Evolutionary conservation across 371 early-diverging fungal genomes (phyloP).

Genomic region (Mortierella sp.): DNA sequence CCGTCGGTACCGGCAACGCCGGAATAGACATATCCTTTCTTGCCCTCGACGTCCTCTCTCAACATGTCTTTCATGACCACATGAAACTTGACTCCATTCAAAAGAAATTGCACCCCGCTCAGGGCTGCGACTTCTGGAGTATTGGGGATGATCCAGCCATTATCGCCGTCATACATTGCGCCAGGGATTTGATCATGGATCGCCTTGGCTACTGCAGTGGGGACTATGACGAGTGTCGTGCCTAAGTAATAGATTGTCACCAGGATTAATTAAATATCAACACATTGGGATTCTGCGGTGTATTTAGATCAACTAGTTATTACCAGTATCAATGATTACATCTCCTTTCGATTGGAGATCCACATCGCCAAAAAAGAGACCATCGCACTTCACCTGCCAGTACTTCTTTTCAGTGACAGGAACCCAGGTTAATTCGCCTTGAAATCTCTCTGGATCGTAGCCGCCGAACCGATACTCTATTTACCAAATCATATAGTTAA

Average conservation of each 20-base stretch:
- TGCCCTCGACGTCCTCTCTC: constrained; percentile 38
- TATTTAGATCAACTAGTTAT: constrained; percentile 9
- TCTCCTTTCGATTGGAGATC: constrained; percentile 41
- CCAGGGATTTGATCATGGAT: constrained; percentile 65
- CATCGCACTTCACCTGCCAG: constrained; percentile 65
- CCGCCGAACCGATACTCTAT: constrained; percentile 62
- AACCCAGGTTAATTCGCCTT: constrained; percentile 59
- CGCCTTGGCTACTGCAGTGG: constrained; percentile 53
- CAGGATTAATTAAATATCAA: not conserved
- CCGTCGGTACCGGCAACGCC: constrained; percentile 43
- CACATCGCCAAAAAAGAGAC: constrained; percentile 51
- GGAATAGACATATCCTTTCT: constrained; percentile 43
- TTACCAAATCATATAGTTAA: not conserved
- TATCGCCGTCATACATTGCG: constrained; percentile 49
- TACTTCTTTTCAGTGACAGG: constrained; percentile 60
- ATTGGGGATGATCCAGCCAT: constrained; percentile 67
- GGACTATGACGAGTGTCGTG: constrained; percentile 51
- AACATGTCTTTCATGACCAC: constrained; percentile 54
- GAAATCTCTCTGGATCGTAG: constrained; percentile 55
- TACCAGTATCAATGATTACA: constrained; percentile 68
- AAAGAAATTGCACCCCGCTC: constrained; percentile 27
- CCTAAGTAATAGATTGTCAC: constrained; percentile 10
- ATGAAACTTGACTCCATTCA: constrained; percentile 48
- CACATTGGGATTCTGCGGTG: too few relatives aligned
- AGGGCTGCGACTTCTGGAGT: constrained; percentile 37